phyloP scores from a whole-genome alignment of 306 rosid genomes.

The Gynostemma pentaphyllum region DNA sequence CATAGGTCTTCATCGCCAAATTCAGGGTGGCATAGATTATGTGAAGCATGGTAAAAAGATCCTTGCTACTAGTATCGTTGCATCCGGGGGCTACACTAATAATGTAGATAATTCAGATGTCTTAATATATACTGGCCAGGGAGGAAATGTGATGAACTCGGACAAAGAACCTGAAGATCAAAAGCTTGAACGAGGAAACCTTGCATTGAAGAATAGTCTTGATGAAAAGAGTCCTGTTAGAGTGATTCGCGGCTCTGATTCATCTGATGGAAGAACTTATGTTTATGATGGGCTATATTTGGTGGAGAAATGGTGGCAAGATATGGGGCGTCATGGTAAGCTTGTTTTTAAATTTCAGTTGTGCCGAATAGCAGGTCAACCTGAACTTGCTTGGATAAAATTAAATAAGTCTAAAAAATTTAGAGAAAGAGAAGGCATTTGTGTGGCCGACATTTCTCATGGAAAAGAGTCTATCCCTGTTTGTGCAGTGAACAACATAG shows the following conservation, averaged over 20 bases:
- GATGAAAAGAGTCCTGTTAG: constrained; percentile 60
- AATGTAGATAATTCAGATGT: constrained; percentile 55
- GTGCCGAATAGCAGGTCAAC: constrained; percentile 60
- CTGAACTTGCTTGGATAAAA: constrained; percentile 80
- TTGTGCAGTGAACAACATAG: constrained; percentile 65
- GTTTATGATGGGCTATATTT: constrained; percentile 78
- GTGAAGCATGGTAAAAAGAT: constrained; percentile 33
- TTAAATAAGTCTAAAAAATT: constrained; percentile 59
- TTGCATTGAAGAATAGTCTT: constrained; percentile 71
- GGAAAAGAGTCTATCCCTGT: constrained; percentile 74
- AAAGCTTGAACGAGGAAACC: constrained; percentile 89
- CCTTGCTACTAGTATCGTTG: constrained; percentile 77
- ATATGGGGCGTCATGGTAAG: constrained; percentile 70
- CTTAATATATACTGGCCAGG: constrained; percentile 76
- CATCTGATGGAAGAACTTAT: constrained; percentile 52
- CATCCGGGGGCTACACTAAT: constrained; percentile 78
- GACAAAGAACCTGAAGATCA: constrained; percentile 86
- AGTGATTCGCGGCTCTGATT: constrained; percentile 79
- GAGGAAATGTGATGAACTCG: constrained; percentile 59
- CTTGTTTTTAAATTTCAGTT: constrained; percentile 60
- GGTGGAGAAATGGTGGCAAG: constrained; percentile 68
- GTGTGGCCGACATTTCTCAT: constrained; percentile 62
- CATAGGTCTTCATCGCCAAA: constrained; percentile 70
- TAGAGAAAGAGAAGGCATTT: constrained; percentile 55
- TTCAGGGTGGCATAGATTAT: constrained; percentile 80